Evolutionary conservation across 2,329 filamentous ascomycete species (phyloP).

Genomic region (Mollisiaceae sp.): DNA sequence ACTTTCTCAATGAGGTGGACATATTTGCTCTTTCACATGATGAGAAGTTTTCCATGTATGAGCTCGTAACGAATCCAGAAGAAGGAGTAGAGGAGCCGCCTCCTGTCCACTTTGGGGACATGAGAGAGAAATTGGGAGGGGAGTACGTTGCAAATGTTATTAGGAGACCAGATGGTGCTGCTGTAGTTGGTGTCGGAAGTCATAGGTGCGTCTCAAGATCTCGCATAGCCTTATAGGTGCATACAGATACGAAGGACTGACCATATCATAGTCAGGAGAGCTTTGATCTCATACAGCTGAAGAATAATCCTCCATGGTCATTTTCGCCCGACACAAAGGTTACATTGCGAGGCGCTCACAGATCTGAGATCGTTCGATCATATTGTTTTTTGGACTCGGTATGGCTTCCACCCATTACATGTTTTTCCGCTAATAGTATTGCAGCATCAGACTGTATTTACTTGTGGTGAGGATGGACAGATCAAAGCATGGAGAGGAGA

Average conservation of each 20-base stretch:
- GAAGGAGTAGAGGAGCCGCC: constrained; percentile 57
- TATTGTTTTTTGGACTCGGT: constrained; percentile 68
- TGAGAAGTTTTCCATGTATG: constrained; percentile 77
- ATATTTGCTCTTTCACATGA: constrained; percentile 79
- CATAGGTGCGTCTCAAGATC: constrained; percentile 60
- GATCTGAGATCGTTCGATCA: constrained; percentile 65
- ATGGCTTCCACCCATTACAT: constrained; percentile 18
- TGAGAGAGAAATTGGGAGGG: constrained; percentile 67
- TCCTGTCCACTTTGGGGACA: constrained; percentile 68
- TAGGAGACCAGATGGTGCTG: constrained; percentile 63
- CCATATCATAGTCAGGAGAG: constrained; percentile 52
- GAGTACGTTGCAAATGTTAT: constrained; percentile 76
- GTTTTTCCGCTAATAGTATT: constrained; percentile 12
- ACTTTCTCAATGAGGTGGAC: constrained; percentile 68
- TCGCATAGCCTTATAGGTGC: constrained; percentile 19
- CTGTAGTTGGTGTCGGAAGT: constrained; percentile 67
- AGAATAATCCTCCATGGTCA: constrained; percentile 57
- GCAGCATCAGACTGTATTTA: constrained; percentile 44
- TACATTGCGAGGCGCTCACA: constrained; percentile 65
- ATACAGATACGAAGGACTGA: background rate
- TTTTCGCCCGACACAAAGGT: constrained; percentile 62
- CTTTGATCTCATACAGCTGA: constrained; percentile 66
- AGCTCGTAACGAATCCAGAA: constrained; percentile 66
- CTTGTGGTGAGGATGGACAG: constrained; percentile 48
- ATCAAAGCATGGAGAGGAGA: constrained; percentile 46